These are phyloP conservation scores for Talaromyces funiculosus DNA, from an alignment of 2,329 filamentous ascomycete genomes.

Conservation along the genomic window DNA sequence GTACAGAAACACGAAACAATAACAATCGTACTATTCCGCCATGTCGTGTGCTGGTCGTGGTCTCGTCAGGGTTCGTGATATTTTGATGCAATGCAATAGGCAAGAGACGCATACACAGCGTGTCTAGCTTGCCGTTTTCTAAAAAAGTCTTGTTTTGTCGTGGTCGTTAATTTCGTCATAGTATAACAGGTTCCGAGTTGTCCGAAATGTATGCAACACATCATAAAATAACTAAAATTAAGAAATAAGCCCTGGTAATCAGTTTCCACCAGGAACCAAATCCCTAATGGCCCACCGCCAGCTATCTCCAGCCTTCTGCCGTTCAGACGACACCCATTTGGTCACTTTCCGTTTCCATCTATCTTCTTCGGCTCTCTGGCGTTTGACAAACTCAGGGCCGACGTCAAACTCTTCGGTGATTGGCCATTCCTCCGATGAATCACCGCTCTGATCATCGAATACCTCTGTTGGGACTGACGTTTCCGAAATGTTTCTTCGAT, in stretches of 20 bases:
- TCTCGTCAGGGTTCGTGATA: conserved; percentile 8
- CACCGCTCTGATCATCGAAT: conserved; percentile 38
- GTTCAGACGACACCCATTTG: conserved; percentile 67
- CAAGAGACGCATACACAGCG: conserved; percentile 4
- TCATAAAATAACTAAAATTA: background rate
- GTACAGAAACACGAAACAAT: background rate
- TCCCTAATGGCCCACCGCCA: conserved; percentile 71
- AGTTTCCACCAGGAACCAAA: conserved; percentile 27
- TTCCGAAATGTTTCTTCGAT: conserved; percentile 17
- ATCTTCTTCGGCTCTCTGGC: conserved; percentile 86
- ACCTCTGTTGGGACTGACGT: conserved; percentile 23
- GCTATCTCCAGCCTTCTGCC: conserved; percentile 43
- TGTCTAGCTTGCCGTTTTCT: background rate
- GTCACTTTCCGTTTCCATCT: conserved; percentile 84
- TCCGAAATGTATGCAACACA: conserved; percentile 7
- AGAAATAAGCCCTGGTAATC: background rate
- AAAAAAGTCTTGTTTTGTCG: background rate
- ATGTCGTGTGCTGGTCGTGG: conserved; percentile 10
- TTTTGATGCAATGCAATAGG: conserved; percentile 8
- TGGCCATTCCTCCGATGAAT: conserved; percentile 64
- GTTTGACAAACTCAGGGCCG: conserved; percentile 83
- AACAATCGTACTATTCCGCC: background rate
- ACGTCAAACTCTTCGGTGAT: conserved; percentile 97
- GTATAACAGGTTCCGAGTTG: background rate
- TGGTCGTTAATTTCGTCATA: conserved; percentile 7